Evolutionary conservation across 2,329 filamentous ascomycete genomes (phyloP).

Genomic region (Talaromyces verruculosus): DNA sequence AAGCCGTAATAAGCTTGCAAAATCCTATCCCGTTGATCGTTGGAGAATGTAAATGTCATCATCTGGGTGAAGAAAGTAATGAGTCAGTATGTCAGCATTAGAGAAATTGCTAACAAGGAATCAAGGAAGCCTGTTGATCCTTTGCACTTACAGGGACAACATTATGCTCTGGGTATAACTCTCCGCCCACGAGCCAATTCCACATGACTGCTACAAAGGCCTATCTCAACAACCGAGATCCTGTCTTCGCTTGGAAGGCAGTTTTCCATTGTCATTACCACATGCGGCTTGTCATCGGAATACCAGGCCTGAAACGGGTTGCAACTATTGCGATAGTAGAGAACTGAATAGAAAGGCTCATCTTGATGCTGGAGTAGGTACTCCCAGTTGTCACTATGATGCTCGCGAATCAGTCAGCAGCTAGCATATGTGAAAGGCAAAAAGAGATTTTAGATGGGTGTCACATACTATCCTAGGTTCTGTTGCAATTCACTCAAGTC

Average conservation of each 20-base stretch:
- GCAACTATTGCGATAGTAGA: background rate
- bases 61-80: background rate
- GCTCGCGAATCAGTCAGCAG: background rate
- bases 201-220: background rate
- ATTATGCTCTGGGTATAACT: background rate
- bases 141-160: background rate
- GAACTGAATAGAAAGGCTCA: background rate
- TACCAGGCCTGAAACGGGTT: background rate
- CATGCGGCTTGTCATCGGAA: background rate
- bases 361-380: background rate
- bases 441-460: background rate
- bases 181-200: background rate
- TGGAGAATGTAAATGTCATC: background rate
- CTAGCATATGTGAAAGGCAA: background rate
- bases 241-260: background rate
- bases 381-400: background rate
- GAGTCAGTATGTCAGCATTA: background rate
- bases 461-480: background rate
- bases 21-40: background rate
- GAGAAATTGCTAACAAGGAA: background rate
- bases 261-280: background rate
- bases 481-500: background rate
- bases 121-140: background rate
- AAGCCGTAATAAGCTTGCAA: background rate
- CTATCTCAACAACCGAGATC: background rate